These are phyloP conservation scores for Lactifluus subvellereus DNA, from an alignment of 768 basidiomycete genomes.

Conservation along the genomic window DNA sequence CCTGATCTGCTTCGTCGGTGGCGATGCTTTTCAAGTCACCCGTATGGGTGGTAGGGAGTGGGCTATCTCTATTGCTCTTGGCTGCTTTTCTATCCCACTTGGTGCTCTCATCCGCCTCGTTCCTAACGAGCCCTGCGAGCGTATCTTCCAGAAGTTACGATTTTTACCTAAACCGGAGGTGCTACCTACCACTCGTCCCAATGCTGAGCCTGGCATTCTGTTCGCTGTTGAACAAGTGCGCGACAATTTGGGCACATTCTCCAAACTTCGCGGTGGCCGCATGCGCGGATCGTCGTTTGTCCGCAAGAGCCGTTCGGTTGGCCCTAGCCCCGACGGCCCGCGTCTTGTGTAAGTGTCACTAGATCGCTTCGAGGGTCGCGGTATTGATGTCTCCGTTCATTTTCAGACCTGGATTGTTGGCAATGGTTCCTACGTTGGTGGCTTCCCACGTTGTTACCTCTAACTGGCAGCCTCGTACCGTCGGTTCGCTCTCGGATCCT, in stretches of 20 bases:
- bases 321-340: slow-evolving; percentile 42
- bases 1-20: slow-evolving; percentile 86
- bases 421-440: slow-evolving; percentile 70
- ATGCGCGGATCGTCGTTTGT: slow-evolving; percentile 82
- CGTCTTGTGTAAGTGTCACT: slow-evolving; percentile 42
- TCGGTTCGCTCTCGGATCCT: slow-evolving; percentile 62
- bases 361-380: background rate
- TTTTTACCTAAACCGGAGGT: slow-evolving; percentile 60
- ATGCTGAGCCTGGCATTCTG: slow-evolving; percentile 61
- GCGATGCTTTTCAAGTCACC: slow-evolving; percentile 86
- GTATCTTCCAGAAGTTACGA: slow-evolving; percentile 45
- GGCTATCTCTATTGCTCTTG: slow-evolving; percentile 88
- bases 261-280: slow-evolving; percentile 83
- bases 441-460: slow-evolving; percentile 63
- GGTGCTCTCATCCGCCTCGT: slow-evolving; percentile 75
- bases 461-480: slow-evolving; percentile 50
- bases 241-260: slow-evolving; percentile 81
- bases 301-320: slow-evolving; percentile 65
- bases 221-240: slow-evolving; percentile 75
- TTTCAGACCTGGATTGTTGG: slow-evolving; percentile 59
- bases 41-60: slow-evolving; percentile 78
- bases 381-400: slow-evolving; percentile 31
- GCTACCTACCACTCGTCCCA: slow-evolving; percentile 58
- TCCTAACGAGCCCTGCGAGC: slow-evolving; percentile 77
- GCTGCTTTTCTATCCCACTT: slow-evolving; percentile 80